A percentile compares a stretch with the other conserved stretches of the same genome.
Conservation (phyloP, 2,329 filamentous ascomycete species). For the Stagonosporopsis tanaceti region DNA sequence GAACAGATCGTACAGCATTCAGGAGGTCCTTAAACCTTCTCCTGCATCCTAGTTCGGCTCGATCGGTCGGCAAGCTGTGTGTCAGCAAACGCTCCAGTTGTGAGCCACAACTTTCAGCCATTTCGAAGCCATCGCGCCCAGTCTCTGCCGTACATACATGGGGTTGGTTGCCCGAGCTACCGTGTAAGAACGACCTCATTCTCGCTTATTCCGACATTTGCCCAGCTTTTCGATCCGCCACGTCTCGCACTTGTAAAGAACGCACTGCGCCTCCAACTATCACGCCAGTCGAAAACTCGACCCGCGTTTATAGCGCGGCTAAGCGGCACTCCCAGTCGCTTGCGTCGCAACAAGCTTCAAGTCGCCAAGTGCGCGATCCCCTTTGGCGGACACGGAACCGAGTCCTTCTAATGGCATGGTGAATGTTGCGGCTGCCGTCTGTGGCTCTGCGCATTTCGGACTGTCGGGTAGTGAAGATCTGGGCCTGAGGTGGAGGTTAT, state of each 20-base stretch:
- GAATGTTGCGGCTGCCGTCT: neutral
- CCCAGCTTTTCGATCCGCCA: neutral
- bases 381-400: slow-evolving; percentile 12
- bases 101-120: slow-evolving; percentile 3
- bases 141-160: neutral
- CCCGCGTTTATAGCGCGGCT: slow-evolving; percentile 6
- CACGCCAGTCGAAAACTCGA: slow-evolving; percentile 2
- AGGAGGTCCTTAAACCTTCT: slow-evolving; percentile 15
- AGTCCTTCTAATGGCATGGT: slow-evolving; percentile 4
- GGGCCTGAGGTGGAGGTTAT: slow-evolving; percentile 1
- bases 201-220: neutral
- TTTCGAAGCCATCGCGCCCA: slow-evolving; percentile 7
- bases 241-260: slow-evolving; percentile 7
- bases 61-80: slow-evolving; percentile 6
- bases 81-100: neutral
- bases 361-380: neutral
- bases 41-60: slow-evolving; percentile 25
- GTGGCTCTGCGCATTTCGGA: slow-evolving; percentile 12
- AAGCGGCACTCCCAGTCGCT: slow-evolving; percentile 8
- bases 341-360: slow-evolving; percentile 3
- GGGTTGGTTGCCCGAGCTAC: neutral
- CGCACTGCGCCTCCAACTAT: slow-evolving; percentile 1
- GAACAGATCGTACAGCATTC: slow-evolving; percentile 10
- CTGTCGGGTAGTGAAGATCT: slow-evolving; percentile 14
- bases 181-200: neutral